Evolutionary conservation across 176 grass and related monocot species (phyloP).

Genomic region (Hyparrhenia diplandra): DNA sequence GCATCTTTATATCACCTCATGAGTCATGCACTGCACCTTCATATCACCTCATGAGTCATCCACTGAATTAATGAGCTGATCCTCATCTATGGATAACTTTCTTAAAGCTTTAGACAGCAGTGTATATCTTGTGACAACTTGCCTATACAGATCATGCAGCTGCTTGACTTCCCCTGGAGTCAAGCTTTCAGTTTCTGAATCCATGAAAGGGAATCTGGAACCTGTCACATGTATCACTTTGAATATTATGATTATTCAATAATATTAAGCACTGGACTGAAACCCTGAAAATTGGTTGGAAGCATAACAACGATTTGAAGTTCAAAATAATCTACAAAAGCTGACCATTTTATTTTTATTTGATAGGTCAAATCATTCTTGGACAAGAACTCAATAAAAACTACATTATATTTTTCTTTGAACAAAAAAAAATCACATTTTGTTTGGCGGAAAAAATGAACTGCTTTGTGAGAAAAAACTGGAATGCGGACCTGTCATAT

Average conservation of each 20-base stretch:
- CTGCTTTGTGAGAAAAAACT: not conserved
- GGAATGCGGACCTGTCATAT: conserved; percentile 33
- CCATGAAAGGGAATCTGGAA: conserved; percentile 63
- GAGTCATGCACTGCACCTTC: conserved; percentile 28
- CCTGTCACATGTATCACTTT: conserved; percentile 30
- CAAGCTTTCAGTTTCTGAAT: conserved; percentile 52
- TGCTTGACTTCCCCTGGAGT: conserved; percentile 52
- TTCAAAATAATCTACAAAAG: not conserved
- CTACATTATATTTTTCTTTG: not conserved
- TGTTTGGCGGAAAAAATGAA: not conserved
- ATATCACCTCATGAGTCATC: conserved; percentile 7
- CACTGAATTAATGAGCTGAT: conserved; percentile 43
- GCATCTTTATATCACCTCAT: conserved; percentile 18
- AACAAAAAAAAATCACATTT: not conserved
- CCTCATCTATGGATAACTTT: conserved; percentile 63
- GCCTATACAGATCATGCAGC: conserved; percentile 57
- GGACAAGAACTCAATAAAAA: not conserved
- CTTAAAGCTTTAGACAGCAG: conserved; percentile 57
- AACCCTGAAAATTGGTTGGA: not conserved
- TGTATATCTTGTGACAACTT: conserved; percentile 63
- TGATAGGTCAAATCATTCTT: conserved; percentile 4
- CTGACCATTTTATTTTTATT: not conserved
- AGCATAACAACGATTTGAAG: not conserved
- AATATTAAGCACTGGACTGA: not conserved
- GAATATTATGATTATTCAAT: not conserved